Evolutionary conservation across 257 asterid species (phyloP), one percentile per base, ranked within the genome.

Genomic region (Jacaranda mimosifolia): DNA sequence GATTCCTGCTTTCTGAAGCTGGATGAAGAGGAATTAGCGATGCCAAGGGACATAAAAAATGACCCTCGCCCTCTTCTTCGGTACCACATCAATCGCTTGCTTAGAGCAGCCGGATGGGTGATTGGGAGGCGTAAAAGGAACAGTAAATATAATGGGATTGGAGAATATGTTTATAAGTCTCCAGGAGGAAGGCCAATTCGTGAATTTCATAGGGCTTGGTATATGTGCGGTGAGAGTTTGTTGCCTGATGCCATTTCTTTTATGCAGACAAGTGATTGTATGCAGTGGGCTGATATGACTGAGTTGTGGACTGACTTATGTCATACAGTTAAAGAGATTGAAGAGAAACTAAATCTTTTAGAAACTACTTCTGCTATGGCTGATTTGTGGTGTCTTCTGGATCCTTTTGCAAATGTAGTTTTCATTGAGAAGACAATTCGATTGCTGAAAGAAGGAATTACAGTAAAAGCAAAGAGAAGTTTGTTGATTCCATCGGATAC

Each of bases 31-130:
- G 97, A 96, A 77, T 79, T 93, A 10, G 86, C 89, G 35, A 80
- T 84, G 92, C 89, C 96, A 76, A 89, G 74, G 83, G 92, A 85
- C 68, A 73, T 87, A 26, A 91, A 90, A 86, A 96, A 91, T 70
- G 97, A 91, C 80, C 98, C 97, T 43, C 99, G 99, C 19, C 96
- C 99, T 79, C 90, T 93, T 83, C 96, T 96, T 51, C 94, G 99
- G 70, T 92, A 96, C 89, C 96, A 96, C 83, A 82, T 91, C 88
- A 82, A 89, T 83, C 97, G 90, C 68, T 89, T 96, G 79, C 92
- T 93, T 77, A 84, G 89, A 85, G 92, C 96, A 67, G 90, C 94
- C 17, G 97, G 97, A 56, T 96, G 99, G 99, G 89, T 88, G 81
- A 82, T 96, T 73, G 99, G 99, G 69, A 96, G 98, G 87, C 97